phyloP scores from a whole-genome alignment of 2,329 filamentous ascomycete species.

The Penicillium capsulatum region DNA sequence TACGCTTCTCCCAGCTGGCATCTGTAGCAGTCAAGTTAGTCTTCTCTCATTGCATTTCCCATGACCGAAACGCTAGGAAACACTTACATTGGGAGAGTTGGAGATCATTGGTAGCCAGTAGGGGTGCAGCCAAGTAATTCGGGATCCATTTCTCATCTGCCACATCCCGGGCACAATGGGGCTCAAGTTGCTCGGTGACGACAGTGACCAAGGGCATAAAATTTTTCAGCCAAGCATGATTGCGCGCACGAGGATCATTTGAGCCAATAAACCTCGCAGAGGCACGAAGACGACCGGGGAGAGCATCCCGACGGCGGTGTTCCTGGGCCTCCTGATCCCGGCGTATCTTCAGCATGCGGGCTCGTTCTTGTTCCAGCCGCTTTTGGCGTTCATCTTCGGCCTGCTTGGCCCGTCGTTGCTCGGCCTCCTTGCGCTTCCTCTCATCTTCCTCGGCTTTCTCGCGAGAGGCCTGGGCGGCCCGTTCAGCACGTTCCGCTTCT shows the following conservation, averaged over 20 bases:
- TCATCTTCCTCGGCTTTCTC: constrained; percentile 44
- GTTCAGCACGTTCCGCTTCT: constrained; percentile 35
- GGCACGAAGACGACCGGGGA: constrained; percentile 44
- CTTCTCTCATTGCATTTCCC: neutral
- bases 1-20: constrained; percentile 45
- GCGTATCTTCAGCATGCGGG: constrained; percentile 42
- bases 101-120: constrained; percentile 49
- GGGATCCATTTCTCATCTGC: constrained; percentile 47
- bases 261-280: constrained; percentile 45
- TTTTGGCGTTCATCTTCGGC: constrained; percentile 47
- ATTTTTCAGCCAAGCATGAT: constrained; percentile 42
- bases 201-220: constrained; percentile 47
- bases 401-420: constrained; percentile 42
- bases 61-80: constrained; percentile 8
- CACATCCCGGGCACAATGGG: constrained; percentile 32
- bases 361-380: constrained; percentile 40
- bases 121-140: constrained; percentile 47
- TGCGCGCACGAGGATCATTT: constrained; percentile 41
- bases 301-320: constrained; percentile 43
- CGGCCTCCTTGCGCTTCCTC: constrained; percentile 41
- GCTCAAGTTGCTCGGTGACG: constrained; percentile 42
- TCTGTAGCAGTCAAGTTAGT: constrained; percentile 24
- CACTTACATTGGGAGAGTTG: constrained; percentile 46
- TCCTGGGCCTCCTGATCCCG: constrained; percentile 46
- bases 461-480: constrained; percentile 32